A percentile compares a stretch with the other conserved stretches of the same genome.
Conservation (phyloP, 2,329 filamentous ascomycete genomes). For the Uncinocarpus reesii region DNA sequence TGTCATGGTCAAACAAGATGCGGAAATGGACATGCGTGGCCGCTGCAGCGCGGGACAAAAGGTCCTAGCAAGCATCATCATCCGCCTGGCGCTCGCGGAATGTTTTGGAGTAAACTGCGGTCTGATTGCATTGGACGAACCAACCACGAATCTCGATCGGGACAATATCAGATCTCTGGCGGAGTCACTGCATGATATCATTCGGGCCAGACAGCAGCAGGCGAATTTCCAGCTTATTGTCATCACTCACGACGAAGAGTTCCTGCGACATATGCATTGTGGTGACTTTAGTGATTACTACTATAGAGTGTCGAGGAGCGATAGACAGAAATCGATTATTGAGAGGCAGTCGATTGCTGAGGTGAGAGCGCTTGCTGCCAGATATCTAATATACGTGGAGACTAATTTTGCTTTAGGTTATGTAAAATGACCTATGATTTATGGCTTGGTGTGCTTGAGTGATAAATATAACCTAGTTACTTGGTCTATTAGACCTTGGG, state of each 20-base stretch:
- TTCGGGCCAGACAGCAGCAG: constrained; percentile 70
- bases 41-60: constrained; percentile 95
- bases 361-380: constrained; percentile 26
- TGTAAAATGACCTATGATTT: no score
- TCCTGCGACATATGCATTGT: constrained; percentile 84
- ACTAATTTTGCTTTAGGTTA: constrained; percentile 3
- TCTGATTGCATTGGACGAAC: constrained; percentile 91
- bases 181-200: constrained; percentile 74
- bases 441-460: no score
- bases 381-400: neutral
- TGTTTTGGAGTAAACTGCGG: constrained; percentile 95
- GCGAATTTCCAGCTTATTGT: constrained; percentile 96
- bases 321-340: constrained; percentile 79
- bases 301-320: constrained; percentile 73
- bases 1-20: constrained; percentile 94
- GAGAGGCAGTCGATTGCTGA: constrained; percentile 50
- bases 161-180: constrained; percentile 92
- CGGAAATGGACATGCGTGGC: constrained; percentile 98
- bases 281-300: constrained; percentile 88
- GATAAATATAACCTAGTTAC: no score
- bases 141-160: constrained; percentile 88
- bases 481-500: neutral
- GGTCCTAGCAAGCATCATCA: constrained; percentile 93
- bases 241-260: constrained; percentile 98
- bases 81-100: constrained; percentile 88